These are phyloP conservation scores for Populus tomentosa DNA, from an alignment of 441 rosid genomes.

Conservation along the genomic window DNA sequence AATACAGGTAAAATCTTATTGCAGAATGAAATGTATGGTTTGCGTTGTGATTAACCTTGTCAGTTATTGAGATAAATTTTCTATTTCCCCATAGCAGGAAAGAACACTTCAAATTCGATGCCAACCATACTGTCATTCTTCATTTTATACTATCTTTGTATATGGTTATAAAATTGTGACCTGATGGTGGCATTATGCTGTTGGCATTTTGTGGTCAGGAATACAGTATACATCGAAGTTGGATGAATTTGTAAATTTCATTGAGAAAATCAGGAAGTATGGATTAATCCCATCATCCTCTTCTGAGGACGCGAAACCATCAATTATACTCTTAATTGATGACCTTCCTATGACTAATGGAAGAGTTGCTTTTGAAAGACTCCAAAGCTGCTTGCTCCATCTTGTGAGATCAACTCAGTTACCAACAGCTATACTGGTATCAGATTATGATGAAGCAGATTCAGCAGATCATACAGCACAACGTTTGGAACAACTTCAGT, in stretches of 20 bases:
- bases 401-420: constrained; percentile 62
- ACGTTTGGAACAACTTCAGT: constrained; percentile 60
- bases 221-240: constrained; percentile 73
- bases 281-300: constrained; percentile 52
- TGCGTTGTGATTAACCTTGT: not conserved
- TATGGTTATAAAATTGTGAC: constrained; percentile 1
- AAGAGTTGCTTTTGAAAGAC: constrained; percentile 66
- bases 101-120: not conserved
- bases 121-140: not conserved
- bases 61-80: not conserved
- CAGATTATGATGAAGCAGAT: constrained; percentile 53
- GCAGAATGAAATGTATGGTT: not conserved
- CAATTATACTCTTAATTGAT: constrained; percentile 63
- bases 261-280: constrained; percentile 67
- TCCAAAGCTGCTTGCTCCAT: constrained; percentile 57
- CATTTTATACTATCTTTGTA: not conserved
- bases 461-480: constrained; percentile 48
- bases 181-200: constrained; percentile 9
- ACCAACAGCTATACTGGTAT: constrained; percentile 64
- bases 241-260: constrained; percentile 83
- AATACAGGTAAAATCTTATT: constrained; percentile 47
- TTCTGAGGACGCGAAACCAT: constrained; percentile 32
- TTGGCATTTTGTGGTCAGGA: constrained; percentile 36
- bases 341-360: constrained; percentile 81
- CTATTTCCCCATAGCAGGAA: not conserved